Percentiles rank a stretch among this genome's conserved stretches.
Evolutionary conservation across 75 land plant species (phyloP).

Genomic region (Selaginella tamariscina): DNA sequence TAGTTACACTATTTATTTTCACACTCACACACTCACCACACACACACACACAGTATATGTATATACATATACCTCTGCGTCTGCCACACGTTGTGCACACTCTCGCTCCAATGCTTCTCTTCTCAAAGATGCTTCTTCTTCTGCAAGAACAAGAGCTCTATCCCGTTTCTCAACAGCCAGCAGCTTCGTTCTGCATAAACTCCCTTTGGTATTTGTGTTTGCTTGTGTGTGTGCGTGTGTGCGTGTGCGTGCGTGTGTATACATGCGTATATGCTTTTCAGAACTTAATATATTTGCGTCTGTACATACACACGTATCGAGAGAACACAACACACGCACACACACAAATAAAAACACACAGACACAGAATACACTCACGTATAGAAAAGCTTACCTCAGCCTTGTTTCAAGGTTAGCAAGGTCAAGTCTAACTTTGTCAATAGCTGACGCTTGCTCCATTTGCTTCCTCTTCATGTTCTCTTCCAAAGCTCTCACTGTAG

Average conservation of each 20-base stretch:
- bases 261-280: too few species aligned
- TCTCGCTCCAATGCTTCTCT: slow-evolving; percentile 23
- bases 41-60: too few species aligned
- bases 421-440: slow-evolving; percentile 17
- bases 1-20: too few species aligned
- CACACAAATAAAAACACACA: too few species aligned
- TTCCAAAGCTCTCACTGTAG: slow-evolving; percentile 14
- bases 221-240: too few species aligned
- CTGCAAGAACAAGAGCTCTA: slow-evolving; percentile 20
- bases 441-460: slow-evolving; percentile 12
- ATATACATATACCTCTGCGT: slow-evolving; percentile 35
- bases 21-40: too few species aligned
- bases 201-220: too few species aligned
- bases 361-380: too few species aligned
- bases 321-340: neutral
- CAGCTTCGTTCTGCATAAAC: slow-evolving; percentile 24
- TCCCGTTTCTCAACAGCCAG: slow-evolving; percentile 28
- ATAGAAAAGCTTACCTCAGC: slow-evolving; percentile 18
- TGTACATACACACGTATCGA: neutral
- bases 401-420: slow-evolving; percentile 21
- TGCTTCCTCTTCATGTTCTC: slow-evolving; percentile 22
- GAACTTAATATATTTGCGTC: too few species aligned
- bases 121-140: slow-evolving; percentile 19
- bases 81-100: slow-evolving; percentile 19
- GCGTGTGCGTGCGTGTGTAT: too few species aligned